Percentiles rank a stretch among this genome's conserved stretches.
Evolutionary conservation across 495 filamentous ascomycete genomes (phyloP).

Genomic region (Glonium stellatum): DNA sequence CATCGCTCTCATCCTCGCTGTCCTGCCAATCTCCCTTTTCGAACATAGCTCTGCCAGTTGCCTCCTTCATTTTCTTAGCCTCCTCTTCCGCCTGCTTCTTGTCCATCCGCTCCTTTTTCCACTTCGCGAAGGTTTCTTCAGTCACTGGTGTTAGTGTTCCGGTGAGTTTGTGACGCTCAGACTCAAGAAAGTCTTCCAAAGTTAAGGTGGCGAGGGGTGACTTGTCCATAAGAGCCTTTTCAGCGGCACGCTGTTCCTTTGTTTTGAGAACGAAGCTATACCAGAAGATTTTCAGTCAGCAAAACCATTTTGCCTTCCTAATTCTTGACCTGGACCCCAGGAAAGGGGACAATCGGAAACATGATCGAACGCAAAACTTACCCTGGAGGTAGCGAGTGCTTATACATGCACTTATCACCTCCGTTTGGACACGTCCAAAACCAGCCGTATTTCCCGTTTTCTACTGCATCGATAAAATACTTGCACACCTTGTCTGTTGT

Average conservation of each 20-base stretch:
- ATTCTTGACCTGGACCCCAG: background rate
- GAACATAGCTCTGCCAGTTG: constrained; percentile 88
- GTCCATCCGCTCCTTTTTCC: constrained; percentile 88
- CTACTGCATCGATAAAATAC: constrained; percentile 94
- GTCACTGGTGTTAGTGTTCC: constrained; percentile 89
- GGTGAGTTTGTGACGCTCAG: constrained; percentile 85
- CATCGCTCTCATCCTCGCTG: constrained; percentile 57
- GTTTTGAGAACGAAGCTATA: constrained; percentile 90
- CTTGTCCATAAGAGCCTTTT: constrained; percentile 97
- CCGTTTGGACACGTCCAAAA: constrained; percentile 98
- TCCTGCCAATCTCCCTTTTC: constrained; percentile 89
- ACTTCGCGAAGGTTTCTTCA: constrained; percentile 82
- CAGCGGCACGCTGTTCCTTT: constrained; percentile 89
- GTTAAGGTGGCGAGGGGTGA: constrained; percentile 90
- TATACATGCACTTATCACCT: constrained; percentile 97
- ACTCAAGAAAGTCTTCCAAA: constrained; percentile 94
- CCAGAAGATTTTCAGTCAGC: background rate
- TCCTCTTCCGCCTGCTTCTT: constrained; percentile 94
- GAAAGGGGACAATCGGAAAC: background rate
- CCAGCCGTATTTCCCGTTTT: constrained; percentile 98
- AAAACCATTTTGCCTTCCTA: background rate
- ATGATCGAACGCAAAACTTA: constrained; percentile 34
- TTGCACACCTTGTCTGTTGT: constrained; percentile 99
- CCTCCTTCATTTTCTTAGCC: constrained; percentile 83
- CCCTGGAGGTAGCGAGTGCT: constrained; percentile 89